Base-by-base conservation (phyloP, 257 asterid species). In the Striga asiatica region DNA sequence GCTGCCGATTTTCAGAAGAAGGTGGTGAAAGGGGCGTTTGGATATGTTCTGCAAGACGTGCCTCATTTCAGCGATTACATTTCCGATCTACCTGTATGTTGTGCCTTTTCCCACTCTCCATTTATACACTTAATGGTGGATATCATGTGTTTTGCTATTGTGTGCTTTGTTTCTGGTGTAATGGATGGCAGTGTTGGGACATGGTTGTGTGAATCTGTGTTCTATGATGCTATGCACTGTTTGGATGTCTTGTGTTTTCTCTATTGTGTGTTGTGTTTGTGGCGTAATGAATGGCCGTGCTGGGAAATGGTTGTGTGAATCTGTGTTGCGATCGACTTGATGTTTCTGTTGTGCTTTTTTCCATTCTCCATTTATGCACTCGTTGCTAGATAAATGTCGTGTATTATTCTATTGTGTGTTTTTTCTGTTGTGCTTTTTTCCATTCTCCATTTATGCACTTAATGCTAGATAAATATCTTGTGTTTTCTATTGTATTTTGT, bases 51-150 rank as follows among this genome's bases (percentile, higher is more conserved):
- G 34, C 74, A 89, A 66, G 98, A 89, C 58, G 98, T 89, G 12
- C 98, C 98, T 61, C 96, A 89, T 79, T 52, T 89, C 58, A 41
- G 72, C 49, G 96, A 89, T 72, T 89, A 89, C 80, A 75, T 86
- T 60, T 35, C 93, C 56, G 74, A 86, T 79, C 88, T 86, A 54
- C 66, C 73, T 45, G 96, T 89, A 65, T 10, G 68, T 50, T 23
- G 22, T 13, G n/a, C 2, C 18, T 8, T 39, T 16, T 39, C 47
- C 1, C 47, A 3, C 47, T 1, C 47, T 39, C 19, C 6, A 0
- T 39, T 0, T 37, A 12, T 37, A 1, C n/a, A 2, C 11, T 0
- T 34, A 0, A 7, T 0, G 8, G 1, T 34, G 2, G 8, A 1
- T 9, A 0, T 37, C 17, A 12, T 2, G 7, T 43, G 28, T 29